Conservation (phyloP, 2,329 filamentous ascomycete species). For the Colletotrichum destructivum region DNA sequence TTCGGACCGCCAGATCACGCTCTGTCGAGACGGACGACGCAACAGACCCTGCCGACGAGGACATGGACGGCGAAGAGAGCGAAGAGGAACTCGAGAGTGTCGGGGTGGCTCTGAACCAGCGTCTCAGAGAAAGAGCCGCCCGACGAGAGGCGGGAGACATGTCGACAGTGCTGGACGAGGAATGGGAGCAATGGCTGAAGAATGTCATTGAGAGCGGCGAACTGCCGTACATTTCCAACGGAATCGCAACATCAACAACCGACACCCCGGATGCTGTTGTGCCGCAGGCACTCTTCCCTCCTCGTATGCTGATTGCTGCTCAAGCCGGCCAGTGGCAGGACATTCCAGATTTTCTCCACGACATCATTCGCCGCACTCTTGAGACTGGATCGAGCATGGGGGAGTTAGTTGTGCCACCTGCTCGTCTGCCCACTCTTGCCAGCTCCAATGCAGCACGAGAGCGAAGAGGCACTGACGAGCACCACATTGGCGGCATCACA, state of each 20-base stretch:
- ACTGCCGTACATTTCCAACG: conserved; percentile 61
- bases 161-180: conserved; percentile 75
- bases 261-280: conserved; percentile 49
- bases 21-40: conserved; percentile 35
- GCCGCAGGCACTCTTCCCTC: conserved; percentile 61
- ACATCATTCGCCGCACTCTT: conserved; percentile 65
- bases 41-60: conserved; percentile 49
- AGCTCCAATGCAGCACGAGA: conserved; percentile 26
- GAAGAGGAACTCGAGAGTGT: conserved; percentile 72
- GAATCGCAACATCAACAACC: conserved; percentile 55
- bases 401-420: conserved; percentile 10
- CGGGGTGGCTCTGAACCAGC: conserved; percentile 74
- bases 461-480: conserved; percentile 38
- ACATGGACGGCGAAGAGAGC: conserved; percentile 65
- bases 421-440: conserved; percentile 6
- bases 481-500: conserved; percentile 23
- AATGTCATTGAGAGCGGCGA: conserved; percentile 76
- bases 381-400: conserved; percentile 48
- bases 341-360: conserved; percentile 70
- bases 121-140: conserved; percentile 75
- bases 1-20: conserved; percentile 22
- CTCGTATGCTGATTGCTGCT: conserved; percentile 68
- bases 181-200: conserved; percentile 83
- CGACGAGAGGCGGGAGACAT: conserved; percentile 73
- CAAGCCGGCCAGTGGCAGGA: conserved; percentile 71